Evolutionary conservation across 1,284 basidiomycete genomes (phyloP).

Genomic region (Ustilago xerochloae): DNA sequence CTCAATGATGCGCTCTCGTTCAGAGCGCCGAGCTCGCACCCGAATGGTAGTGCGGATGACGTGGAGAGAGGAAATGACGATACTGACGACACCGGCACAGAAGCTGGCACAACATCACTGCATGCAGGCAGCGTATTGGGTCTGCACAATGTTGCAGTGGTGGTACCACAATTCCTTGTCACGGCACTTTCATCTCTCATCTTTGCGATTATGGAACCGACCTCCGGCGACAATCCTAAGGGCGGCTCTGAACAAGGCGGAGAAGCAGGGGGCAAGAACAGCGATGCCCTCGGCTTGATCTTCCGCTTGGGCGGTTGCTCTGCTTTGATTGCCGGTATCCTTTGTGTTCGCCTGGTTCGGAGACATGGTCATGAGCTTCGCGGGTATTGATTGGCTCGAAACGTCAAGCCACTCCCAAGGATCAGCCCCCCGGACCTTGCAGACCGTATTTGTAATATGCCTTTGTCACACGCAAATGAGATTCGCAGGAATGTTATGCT

Average conservation of each 20-base stretch:
- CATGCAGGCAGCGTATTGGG: slow-evolving; percentile 90
- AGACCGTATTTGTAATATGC: too few relatives aligned
- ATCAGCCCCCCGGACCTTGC: too few relatives aligned
- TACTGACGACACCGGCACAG: not conserved
- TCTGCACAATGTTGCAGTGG: slow-evolving; percentile 74
- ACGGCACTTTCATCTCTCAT: slow-evolving; percentile 83
- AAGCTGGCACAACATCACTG: slow-evolving; percentile 7
- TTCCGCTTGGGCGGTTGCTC: slow-evolving; percentile 34
- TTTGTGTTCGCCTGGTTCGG: slow-evolving; percentile 19
- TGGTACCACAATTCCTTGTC: slow-evolving; percentile 70
- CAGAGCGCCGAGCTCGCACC: slow-evolving; percentile 7
- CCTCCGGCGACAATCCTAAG: not conserved
- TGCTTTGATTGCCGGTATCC: slow-evolving; percentile 26
- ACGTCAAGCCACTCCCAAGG: too few relatives aligned
- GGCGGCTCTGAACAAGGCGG: not conserved
- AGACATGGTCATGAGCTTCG: slow-evolving; percentile 23
- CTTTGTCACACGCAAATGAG: too few relatives aligned
- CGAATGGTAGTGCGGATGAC: not conserved
- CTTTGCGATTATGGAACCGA: slow-evolving; percentile 44
- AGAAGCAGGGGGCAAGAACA: slow-evolving; percentile 9
- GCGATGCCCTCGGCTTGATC: slow-evolving; percentile 33
- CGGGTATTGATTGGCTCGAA: slow-evolving; percentile 11
- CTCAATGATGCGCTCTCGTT: slow-evolving; percentile 17
- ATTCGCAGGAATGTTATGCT: too few relatives aligned
- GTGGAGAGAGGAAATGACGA: slow-evolving; percentile 5